phyloP scores from a whole-genome alignment of 2,329 filamentous ascomycete species.

The Thelonectria blattea region DNA sequence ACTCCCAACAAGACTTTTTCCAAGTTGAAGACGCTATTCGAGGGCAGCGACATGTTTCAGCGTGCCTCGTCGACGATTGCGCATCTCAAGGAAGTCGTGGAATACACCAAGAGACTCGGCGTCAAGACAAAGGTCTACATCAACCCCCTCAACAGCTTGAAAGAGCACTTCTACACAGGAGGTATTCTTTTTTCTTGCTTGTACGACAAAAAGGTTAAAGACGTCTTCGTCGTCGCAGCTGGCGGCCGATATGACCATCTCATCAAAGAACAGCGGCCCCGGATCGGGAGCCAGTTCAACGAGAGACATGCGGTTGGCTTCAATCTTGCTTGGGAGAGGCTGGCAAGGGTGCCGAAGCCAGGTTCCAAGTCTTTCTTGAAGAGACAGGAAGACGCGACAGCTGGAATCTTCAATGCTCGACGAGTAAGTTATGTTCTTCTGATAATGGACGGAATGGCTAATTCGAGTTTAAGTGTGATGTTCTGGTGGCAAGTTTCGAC shows the following conservation, averaged over 20 bases:
- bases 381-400: slow-evolving; percentile 68
- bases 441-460: not conserved
- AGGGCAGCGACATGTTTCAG: slow-evolving; percentile 71
- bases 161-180: slow-evolving; percentile 87
- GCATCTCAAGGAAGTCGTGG: slow-evolving; percentile 79
- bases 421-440: slow-evolving; percentile 56
- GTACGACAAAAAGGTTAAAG: slow-evolving; percentile 80
- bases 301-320: slow-evolving; percentile 89
- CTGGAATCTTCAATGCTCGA: slow-evolving; percentile 63
- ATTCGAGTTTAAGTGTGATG: slow-evolving; percentile 69
- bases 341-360: slow-evolving; percentile 69
- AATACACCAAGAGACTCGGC: slow-evolving; percentile 77
- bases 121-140: slow-evolving; percentile 82
- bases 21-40: slow-evolving; percentile 64
- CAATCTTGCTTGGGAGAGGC: slow-evolving; percentile 85
- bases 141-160: slow-evolving; percentile 84
- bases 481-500: slow-evolving; percentile 89
- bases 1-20: slow-evolving; percentile 63
- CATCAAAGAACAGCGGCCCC: slow-evolving; percentile 82
- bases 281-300: slow-evolving; percentile 64
- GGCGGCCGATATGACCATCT: slow-evolving; percentile 92
- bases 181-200: slow-evolving; percentile 91
- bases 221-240: slow-evolving; percentile 79
- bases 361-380: slow-evolving; percentile 68
- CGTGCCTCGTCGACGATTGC: slow-evolving; percentile 77